These are phyloP conservation scores for Aspergillus sp. DNA, from an alignment of 2,329 filamentous ascomycete genomes.

Conservation along the genomic window DNA sequence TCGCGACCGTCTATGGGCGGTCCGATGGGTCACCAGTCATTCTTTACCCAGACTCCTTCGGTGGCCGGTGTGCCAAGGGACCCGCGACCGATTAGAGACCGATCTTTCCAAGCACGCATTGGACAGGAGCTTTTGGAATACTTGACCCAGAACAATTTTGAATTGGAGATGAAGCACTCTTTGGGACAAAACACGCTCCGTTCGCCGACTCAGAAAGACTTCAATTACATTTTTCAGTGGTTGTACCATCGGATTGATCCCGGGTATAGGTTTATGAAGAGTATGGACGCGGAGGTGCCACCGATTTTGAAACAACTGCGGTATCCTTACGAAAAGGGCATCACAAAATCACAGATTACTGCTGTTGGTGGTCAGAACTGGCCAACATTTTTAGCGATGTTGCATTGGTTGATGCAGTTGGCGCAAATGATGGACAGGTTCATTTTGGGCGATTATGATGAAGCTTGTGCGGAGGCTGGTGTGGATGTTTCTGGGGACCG, in stretches of 20 bases:
- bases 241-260: constrained; percentile 94
- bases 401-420: constrained; percentile 99
- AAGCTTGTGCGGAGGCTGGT: constrained; percentile 80
- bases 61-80: constrained; percentile 78
- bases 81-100: constrained; percentile 76
- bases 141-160: constrained; percentile 86
- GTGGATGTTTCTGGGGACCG: constrained; percentile 83
- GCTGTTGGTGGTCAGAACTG: constrained; percentile 96
- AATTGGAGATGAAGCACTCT: constrained; percentile 93
- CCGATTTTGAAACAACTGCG: constrained; percentile 85
- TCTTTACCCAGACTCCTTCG: constrained; percentile 82
- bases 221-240: constrained; percentile 97
- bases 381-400: constrained; percentile 84
- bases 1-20: constrained; percentile 63
- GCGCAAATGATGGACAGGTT: constrained; percentile 90
- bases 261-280: constrained; percentile 85
- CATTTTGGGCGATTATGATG: constrained; percentile 69
- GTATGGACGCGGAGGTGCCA: constrained; percentile 90
- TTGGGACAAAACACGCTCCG: constrained; percentile 87
- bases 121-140: constrained; percentile 88
- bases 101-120: constrained; percentile 71
- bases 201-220: constrained; percentile 95
- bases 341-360: constrained; percentile 91
- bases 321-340: constrained; percentile 91
- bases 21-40: constrained; percentile 74